Percentiles rank a stretch among this genome's conserved stretches.
These are phyloP conservation scores for Clonostachys sp. DNA, from an alignment of 2,329 filamentous ascomycete species.

Conservation along the genomic window DNA sequence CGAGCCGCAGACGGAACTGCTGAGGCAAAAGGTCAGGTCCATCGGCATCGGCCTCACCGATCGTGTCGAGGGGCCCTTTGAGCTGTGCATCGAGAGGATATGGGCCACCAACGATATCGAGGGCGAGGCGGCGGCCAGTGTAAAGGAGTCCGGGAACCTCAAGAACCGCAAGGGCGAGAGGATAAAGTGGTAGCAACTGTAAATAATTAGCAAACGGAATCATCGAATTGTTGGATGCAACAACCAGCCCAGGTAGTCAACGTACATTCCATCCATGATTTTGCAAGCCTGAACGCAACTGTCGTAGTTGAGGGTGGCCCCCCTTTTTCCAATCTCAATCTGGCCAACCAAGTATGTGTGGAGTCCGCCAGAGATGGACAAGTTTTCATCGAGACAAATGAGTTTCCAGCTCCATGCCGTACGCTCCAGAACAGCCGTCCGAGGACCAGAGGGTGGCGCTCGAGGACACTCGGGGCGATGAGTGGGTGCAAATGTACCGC, in stretches of 20 bases:
- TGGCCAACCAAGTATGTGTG: too few species aligned
- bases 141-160: too few species aligned
- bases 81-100: slow-evolving; percentile 77
- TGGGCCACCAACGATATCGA: slow-evolving; percentile 75
- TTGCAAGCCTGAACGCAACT: too few species aligned
- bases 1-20: slow-evolving; percentile 86
- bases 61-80: slow-evolving; percentile 81
- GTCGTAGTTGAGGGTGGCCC: too few species aligned
- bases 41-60: slow-evolving; percentile 89
- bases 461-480: slow-evolving; percentile 11
- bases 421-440: too few species aligned
- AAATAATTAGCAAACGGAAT: background rate
- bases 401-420: too few species aligned
- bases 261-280: too few species aligned
- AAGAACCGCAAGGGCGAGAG: slow-evolving; percentile 29
- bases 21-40: slow-evolving; percentile 79
- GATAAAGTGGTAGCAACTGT: slow-evolving; percentile 25
- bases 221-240: too few species aligned
- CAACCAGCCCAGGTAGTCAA: too few species aligned
- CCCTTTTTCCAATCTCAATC: too few species aligned
- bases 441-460: slow-evolving; percentile 8
- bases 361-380: too few species aligned
- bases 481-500: slow-evolving; percentile 51
- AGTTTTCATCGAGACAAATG: too few species aligned
- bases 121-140: slow-evolving; percentile 13